Percentiles rank a stretch among this genome's conserved stretches.
These are phyloP conservation scores for Trypanosoma conorhini DNA, from an alignment of 208 protist species.

Conservation along the genomic window DNA sequence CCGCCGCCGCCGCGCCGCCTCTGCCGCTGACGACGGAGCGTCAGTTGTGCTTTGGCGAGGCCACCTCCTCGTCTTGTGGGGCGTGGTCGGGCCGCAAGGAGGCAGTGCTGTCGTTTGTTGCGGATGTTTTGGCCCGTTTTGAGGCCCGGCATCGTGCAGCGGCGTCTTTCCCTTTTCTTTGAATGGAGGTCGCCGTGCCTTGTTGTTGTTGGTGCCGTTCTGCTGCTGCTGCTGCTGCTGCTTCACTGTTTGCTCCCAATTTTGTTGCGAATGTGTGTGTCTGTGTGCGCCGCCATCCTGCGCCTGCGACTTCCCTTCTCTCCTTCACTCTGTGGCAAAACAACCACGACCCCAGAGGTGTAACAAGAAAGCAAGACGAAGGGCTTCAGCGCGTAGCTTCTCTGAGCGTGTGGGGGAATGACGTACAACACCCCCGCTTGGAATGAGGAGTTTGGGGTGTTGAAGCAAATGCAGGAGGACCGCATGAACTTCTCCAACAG, in stretches of 20 bases:
- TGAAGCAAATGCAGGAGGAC: slow-evolving; percentile 87
- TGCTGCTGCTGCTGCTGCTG: no score
- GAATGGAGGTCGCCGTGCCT: neutral
- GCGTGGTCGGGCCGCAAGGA: neutral
- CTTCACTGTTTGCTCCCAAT: neutral
- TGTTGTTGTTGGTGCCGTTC: no score
- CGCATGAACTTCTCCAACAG: slow-evolving; percentile 79
- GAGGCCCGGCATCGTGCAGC: neutral
- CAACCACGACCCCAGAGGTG: no score
- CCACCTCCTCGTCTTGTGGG: no score
- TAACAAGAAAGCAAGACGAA: neutral
- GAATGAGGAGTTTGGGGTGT: slow-evolving; percentile 81
- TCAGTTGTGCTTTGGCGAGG: slow-evolving; percentile 21
- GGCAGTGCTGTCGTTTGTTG: slow-evolving; percentile 13
- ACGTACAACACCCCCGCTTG: slow-evolving; percentile 44
- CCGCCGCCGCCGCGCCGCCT: neutral
- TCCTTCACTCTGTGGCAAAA: slow-evolving; percentile 7
- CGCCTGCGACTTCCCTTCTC: neutral
- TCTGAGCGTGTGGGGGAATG: slow-evolving; percentile 2
- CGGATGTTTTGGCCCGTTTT: slow-evolving; percentile 22
- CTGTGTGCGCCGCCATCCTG: neutral
- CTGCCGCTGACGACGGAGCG: slow-evolving; percentile 32
- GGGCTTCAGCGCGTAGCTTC: neutral
- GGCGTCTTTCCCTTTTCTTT: neutral
- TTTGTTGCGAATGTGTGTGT: neutral